Evolutionary conservation across 2,329 filamentous ascomycete species (phyloP).

Genomic region (Lasiodiplodia sp.): DNA sequence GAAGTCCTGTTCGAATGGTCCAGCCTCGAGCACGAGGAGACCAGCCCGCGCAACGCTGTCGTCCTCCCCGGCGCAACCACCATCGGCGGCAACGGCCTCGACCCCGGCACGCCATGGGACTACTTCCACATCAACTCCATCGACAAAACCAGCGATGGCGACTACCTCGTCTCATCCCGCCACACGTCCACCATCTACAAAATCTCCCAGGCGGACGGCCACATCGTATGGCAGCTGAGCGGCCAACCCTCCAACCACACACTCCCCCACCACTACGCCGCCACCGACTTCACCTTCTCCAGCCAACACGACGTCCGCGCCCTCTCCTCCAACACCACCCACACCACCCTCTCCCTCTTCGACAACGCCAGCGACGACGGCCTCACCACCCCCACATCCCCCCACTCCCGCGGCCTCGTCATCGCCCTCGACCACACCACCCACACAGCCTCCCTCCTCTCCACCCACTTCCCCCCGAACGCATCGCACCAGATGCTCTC

Average conservation of each 20-base stretch:
- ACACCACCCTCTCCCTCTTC: conserved; percentile 61
- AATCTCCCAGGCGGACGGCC: conserved; percentile 37
- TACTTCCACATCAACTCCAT: conserved; percentile 51
- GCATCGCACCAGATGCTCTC: conserved; percentile 50
- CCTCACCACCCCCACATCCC: conserved; percentile 31
- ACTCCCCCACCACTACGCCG: conserved; percentile 52
- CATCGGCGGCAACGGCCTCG: conserved; percentile 46
- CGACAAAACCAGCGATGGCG: conserved; percentile 45
- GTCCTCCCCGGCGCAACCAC: conserved; percentile 39
- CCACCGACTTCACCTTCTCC: conserved; percentile 32
- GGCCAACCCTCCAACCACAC: conserved; percentile 26
- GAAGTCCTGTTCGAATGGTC: conserved; percentile 52
- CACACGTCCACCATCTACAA: conserved; percentile 38
- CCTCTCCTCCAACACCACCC: conserved; percentile 51
- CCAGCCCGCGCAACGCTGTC: conserved; percentile 35
- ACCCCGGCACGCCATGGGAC: conserved; percentile 51
- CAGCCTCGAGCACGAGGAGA: conserved; percentile 46
- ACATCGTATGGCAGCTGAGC: conserved; percentile 45
- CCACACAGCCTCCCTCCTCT: conserved; percentile 52
- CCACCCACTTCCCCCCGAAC: conserved; percentile 51
- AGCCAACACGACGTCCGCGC: conserved; percentile 15
- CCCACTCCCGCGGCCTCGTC: conserved; percentile 44
- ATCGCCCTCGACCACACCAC: conserved; percentile 48
- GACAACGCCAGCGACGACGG: conserved; percentile 55
- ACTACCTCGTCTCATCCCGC: conserved; percentile 41